Evolutionary conservation across 73 alveolate species (phyloP).

Genomic region (Paraurostyla sp.): DNA sequence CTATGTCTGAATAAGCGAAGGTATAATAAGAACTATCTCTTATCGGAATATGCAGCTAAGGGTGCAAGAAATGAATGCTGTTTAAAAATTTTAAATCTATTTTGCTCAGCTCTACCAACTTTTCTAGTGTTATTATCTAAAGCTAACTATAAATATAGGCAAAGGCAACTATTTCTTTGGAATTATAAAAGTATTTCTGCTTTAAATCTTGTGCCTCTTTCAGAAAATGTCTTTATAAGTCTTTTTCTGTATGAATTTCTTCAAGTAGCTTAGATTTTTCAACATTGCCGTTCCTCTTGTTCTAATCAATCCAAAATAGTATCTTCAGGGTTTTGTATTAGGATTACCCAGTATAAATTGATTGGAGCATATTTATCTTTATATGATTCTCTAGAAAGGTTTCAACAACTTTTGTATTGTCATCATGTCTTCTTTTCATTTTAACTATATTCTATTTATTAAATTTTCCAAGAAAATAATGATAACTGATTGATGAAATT

Average conservation of each 20-base stretch:
- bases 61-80: conserved; percentile 27
- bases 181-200: neutral
- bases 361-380: conserved; percentile 34
- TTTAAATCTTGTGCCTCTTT: neutral
- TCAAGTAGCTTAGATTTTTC: conserved; percentile 6
- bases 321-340: conserved; percentile 35
- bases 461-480: no score
- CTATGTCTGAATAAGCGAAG: conserved; percentile 33
- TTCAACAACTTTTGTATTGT: conserved; percentile 23
- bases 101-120: conserved; percentile 1
- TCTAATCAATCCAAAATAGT: conserved; percentile 6
- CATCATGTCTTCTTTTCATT: conserved; percentile 61
- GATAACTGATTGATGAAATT: no score
- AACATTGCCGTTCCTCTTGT: conserved; percentile 7
- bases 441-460: no score
- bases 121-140: conserved; percentile 2
- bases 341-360: conserved; percentile 41
- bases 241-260: conserved; percentile 54
- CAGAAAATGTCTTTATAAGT: conserved; percentile 11
- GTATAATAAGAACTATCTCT: conserved; percentile 38
- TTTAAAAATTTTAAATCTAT: conserved; percentile 15
- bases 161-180: conserved; percentile 28
- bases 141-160: conserved; percentile 30
- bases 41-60: conserved; percentile 7
- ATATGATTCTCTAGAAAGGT: neutral